phyloP scores from a whole-genome alignment of 495 filamentous ascomycete species.

The Talaromyces liani region DNA sequence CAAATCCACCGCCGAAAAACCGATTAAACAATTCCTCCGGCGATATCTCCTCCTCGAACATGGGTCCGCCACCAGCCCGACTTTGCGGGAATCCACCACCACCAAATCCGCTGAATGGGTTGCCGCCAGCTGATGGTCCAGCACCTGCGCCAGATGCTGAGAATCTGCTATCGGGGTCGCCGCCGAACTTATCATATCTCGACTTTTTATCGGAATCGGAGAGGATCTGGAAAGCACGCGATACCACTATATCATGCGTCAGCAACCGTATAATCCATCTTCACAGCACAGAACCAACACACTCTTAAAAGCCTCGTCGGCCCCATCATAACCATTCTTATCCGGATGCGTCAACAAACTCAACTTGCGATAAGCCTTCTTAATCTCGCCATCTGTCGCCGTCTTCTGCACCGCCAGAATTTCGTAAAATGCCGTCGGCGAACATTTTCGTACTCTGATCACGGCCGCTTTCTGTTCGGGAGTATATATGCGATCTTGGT shows the following conservation, averaged over 20 bases:
- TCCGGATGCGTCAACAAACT: slow-evolving; percentile 93
- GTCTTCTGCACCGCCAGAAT: slow-evolving; percentile 72
- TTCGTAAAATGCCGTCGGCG: slow-evolving; percentile 86
- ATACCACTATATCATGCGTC: slow-evolving; percentile 57
- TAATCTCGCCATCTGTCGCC: slow-evolving; percentile 76
- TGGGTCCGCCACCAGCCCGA: slow-evolving; percentile 37
- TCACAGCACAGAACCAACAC: slow-evolving; percentile 21
- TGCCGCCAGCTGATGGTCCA: slow-evolving; percentile 28
- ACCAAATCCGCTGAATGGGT: slow-evolving; percentile 70
- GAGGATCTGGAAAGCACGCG: slow-evolving; percentile 85
- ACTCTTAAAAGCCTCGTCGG: slow-evolving; percentile 96
- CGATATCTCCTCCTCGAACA: slow-evolving; percentile 87
- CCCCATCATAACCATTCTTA: slow-evolving; percentile 96
- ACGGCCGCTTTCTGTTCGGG: slow-evolving; percentile 86
- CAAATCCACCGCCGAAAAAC: slow-evolving; percentile 72
- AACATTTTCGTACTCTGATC: slow-evolving; percentile 74
- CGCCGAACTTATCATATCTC: slow-evolving; percentile 79
- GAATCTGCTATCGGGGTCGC: slow-evolving; percentile 85
- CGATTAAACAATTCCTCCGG: slow-evolving; percentile 94
- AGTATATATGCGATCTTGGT: slow-evolving; percentile 83
- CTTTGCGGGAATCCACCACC: slow-evolving; percentile 48
- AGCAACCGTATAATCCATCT: not conserved
- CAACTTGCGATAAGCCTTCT: slow-evolving; percentile 94
- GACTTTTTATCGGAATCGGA: slow-evolving; percentile 89
- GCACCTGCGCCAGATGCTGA: slow-evolving; percentile 44